Conservation (phyloP, 2,329 filamentous ascomycete species). For the Metarhizium rileyi region DNA sequence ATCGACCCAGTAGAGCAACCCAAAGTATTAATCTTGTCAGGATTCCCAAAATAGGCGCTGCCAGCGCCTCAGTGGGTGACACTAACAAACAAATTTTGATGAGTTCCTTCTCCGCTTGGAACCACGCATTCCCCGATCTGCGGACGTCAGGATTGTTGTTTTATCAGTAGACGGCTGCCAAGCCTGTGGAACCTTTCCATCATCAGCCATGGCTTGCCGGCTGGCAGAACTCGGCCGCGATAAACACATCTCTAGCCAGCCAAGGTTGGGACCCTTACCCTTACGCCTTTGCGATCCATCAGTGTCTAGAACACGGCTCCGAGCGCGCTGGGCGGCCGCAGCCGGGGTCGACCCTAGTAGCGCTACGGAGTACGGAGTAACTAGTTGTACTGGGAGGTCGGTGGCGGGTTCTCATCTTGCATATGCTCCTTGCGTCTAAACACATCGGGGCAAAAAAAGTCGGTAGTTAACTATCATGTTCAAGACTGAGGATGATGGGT, state of each 20-base stretch:
- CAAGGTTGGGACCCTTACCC: not conserved
- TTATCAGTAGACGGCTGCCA: not conserved
- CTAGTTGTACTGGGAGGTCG: not conserved
- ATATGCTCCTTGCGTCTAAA: too few species aligned
- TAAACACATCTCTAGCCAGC: not conserved
- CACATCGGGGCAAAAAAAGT: too few species aligned
- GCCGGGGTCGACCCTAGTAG: too few species aligned
- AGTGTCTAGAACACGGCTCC: conserved; percentile 6
- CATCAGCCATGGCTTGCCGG: not conserved
- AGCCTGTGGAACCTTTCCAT: not conserved
- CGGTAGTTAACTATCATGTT: too few species aligned
- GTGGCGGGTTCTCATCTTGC: too few species aligned
- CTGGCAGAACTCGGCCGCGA: not conserved
- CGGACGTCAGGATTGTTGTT: not conserved
- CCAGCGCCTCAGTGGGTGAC: too few species aligned
- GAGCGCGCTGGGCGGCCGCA: not conserved
- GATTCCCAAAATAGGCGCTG: too few species aligned
- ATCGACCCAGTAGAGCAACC: too few species aligned
- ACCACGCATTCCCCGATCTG: not conserved
- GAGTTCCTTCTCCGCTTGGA: not conserved
- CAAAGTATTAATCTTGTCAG: too few species aligned
- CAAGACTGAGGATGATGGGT: too few species aligned
- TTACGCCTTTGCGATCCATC: not conserved
- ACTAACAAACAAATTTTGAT: too few species aligned
- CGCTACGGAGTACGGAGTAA: not conserved